phyloP scores from a whole-genome alignment of 2,329 filamentous ascomycete genomes.

The Ascosphaera apis region DNA sequence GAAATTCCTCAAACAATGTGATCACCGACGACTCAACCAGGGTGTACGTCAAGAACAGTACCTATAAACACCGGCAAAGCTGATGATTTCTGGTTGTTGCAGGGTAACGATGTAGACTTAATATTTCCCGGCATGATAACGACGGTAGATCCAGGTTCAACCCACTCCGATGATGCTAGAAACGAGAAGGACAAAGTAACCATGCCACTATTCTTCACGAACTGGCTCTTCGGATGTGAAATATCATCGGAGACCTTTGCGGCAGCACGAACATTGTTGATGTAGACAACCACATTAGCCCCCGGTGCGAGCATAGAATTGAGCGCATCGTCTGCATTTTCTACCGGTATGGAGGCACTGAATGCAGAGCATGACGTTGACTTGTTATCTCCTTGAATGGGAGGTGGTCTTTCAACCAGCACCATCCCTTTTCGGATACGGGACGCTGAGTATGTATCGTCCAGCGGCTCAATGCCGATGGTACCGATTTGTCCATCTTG shows the following conservation, averaged over 20 bases:
- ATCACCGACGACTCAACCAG: background rate
- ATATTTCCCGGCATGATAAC: conserved; percentile 37
- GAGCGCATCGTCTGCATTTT: conserved; percentile 23
- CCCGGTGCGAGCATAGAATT: conserved; percentile 32
- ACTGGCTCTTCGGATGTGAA: conserved; percentile 19
- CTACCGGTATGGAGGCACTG: conserved; percentile 45
- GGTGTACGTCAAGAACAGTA: background rate
- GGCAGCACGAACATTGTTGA: conserved; percentile 64
- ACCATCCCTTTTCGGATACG: conserved; percentile 60
- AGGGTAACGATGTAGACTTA: conserved; percentile 18
- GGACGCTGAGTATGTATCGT: conserved; percentile 11
- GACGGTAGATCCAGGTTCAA: conserved; percentile 32
- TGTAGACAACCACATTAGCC: conserved; percentile 47
- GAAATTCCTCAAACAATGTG: background rate
- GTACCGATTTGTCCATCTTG: conserved; percentile 71
- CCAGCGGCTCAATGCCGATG: conserved; percentile 41
- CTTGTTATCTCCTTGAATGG: conserved; percentile 4
- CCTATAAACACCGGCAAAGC: background rate
- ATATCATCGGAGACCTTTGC: conserved; percentile 40
- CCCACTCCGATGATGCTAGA: conserved; percentile 32
- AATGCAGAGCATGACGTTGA: conserved; percentile 24
- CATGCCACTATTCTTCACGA: conserved; percentile 4
- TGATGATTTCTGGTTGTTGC: background rate
- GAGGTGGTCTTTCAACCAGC: conserved; percentile 27
- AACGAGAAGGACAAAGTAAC: conserved; percentile 32